A percentile compares a stretch with the other conserved stretches of the same genome.
Conservation (phyloP, 2,329 filamentous ascomycete genomes). For the Bimuria novae-zelandiae region DNA sequence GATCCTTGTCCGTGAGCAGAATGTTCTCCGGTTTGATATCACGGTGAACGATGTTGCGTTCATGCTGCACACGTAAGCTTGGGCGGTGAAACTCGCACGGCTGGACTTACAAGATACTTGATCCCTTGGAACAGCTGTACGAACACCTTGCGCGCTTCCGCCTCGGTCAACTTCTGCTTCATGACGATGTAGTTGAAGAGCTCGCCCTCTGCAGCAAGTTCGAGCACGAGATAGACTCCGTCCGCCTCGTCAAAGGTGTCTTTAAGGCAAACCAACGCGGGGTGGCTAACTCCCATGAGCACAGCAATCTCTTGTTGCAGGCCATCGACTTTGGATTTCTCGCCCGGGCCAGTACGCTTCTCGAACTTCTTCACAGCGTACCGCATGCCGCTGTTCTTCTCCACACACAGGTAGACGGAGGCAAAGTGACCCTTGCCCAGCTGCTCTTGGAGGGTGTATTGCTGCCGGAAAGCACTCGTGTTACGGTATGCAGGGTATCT, state of each 20-base stretch:
- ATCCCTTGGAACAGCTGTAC: conserved; percentile 89
- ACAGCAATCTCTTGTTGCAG: conserved; percentile 96
- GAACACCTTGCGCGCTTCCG: conserved; percentile 84
- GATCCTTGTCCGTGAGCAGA: conserved; percentile 78
- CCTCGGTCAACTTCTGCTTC: conserved; percentile 85
- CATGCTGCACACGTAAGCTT: conserved; percentile 67
- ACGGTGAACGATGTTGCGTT: conserved; percentile 94
- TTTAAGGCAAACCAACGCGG: conserved; percentile 89
- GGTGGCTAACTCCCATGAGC: conserved; percentile 95
- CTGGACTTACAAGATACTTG: conserved; percentile 80
- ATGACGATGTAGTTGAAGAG: conserved; percentile 93
- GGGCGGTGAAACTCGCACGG: not conserved
- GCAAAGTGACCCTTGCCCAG: conserved; percentile 96
- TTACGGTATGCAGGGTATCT: conserved; percentile 68
- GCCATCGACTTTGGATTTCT: conserved; percentile 80
- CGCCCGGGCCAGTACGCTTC: conserved; percentile 79
- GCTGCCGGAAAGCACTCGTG: conserved; percentile 79
- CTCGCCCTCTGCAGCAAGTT: conserved; percentile 90
- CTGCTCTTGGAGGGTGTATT: conserved; percentile 82
- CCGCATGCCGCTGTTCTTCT: conserved; percentile 78
- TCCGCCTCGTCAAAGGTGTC: conserved; percentile 93
- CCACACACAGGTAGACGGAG: conserved; percentile 87
- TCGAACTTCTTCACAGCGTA: conserved; percentile 96
- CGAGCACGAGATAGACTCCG: conserved; percentile 87
- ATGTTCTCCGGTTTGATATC: conserved; percentile 99